A percentile compares a stretch with the other conserved stretches of the same genome.
Conservation (phyloP, 495 filamentous ascomycete genomes). For the Hypoxylon intermedium region DNA sequence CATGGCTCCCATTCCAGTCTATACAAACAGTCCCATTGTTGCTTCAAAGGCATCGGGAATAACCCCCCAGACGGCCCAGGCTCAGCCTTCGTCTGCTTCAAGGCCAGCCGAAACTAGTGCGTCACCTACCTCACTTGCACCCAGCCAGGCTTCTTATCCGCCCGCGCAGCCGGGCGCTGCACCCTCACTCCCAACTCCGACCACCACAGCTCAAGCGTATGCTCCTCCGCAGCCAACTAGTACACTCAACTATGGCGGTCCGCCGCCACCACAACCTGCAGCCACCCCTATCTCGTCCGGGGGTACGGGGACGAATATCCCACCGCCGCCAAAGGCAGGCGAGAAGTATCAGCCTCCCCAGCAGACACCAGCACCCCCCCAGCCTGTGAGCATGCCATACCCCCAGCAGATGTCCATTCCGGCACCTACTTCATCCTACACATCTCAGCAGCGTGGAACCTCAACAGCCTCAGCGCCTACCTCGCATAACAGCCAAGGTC, state of each 20-base stretch:
- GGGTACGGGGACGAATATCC: conserved; percentile 41
- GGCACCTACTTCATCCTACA: conserved; percentile 43
- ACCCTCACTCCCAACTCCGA: conserved; percentile 47
- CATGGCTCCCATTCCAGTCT: conserved; percentile 66
- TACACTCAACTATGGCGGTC: conserved; percentile 41
- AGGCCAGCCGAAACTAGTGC: conserved; percentile 44
- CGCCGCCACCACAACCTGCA: conserved; percentile 69
- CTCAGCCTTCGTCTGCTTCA: conserved; percentile 15
- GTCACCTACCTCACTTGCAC: conserved; percentile 48
- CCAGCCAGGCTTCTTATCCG: conserved; percentile 45
- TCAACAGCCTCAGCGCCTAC: conserved; percentile 38
- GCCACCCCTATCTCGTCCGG: conserved; percentile 51
- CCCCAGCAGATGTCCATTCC: conserved; percentile 53
- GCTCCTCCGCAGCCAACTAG: too few species aligned
- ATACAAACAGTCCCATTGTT: conserved; percentile 66
- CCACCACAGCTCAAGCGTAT: conserved; percentile 36
- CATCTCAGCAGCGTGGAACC: conserved; percentile 47
- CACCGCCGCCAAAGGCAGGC: conserved; percentile 64
- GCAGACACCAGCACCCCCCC: conserved; percentile 36
- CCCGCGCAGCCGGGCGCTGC: conserved; percentile 55
- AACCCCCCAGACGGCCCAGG: conserved; percentile 57
- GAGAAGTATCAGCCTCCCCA: conserved; percentile 48
- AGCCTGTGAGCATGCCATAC: conserved; percentile 41
- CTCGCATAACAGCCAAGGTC: conserved; percentile 24
- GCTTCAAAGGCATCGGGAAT: conserved; percentile 58